Conservation (phyloP, 495 filamentous ascomycete species). For the Hypoxylon cercidicola region DNA sequence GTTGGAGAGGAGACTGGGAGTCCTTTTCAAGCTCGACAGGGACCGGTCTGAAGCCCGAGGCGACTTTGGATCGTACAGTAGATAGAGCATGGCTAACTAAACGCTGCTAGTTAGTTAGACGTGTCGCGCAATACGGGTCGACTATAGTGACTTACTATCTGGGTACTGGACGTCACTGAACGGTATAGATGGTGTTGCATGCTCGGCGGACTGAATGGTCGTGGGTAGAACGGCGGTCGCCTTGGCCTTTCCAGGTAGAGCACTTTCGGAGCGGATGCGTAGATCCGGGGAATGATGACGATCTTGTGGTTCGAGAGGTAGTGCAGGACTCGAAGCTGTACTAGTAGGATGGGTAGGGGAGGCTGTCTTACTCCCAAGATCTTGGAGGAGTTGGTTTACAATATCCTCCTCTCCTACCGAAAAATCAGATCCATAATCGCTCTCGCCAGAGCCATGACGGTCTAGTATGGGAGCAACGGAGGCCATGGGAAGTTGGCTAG, state of each 20-base stretch:
- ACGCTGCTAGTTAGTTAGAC: conserved; percentile 71
- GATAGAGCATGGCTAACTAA: conserved; percentile 68
- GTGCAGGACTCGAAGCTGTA: conserved; percentile 9
- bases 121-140: conserved; percentile 15
- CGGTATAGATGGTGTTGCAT: conserved; percentile 10
- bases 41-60: conserved; percentile 7
- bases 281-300: conserved; percentile 1
- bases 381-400: conserved; percentile 34
- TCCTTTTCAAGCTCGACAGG: conserved; percentile 28
- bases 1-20: conserved; percentile 62
- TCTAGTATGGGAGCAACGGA: conserved; percentile 16
- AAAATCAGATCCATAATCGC: conserved; percentile 80
- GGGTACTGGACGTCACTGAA: conserved; percentile 52
- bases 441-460: conserved; percentile 50
- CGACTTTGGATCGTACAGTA: conserved; percentile 14
- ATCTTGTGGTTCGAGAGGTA: conserved; percentile 7
- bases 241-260: background rate
- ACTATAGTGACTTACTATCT: conserved; percentile 55
- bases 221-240: background rate
- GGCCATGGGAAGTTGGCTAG: conserved; percentile 20
- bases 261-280: background rate
- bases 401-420: conserved; percentile 66
- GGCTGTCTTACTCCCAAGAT: conserved; percentile 16
- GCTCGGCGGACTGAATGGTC: conserved; percentile 12
- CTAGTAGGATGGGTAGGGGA: background rate